A percentile compares a stretch with the other conserved stretches of the same genome.
These are phyloP conservation scores for Arctium lappa DNA, from an alignment of 129 eudicot species.

Conservation along the genomic window DNA sequence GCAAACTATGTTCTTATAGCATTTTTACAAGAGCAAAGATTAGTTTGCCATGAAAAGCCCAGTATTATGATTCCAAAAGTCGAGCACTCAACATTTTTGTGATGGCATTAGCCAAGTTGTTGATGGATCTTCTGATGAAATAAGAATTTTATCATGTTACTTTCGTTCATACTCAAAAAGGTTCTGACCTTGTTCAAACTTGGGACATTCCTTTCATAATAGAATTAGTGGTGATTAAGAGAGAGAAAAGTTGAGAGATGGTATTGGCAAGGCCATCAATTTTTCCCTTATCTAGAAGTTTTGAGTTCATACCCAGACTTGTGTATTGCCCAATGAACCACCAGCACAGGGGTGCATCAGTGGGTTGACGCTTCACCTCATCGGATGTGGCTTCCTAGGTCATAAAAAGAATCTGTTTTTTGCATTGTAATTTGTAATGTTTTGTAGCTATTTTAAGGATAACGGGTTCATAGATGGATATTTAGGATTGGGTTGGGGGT, in stretches of 20 bases:
- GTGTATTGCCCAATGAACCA: not conserved
- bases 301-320: not conserved
- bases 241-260: not conserved
- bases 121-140: not conserved
- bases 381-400: not conserved
- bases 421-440: not conserved
- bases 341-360: not conserved
- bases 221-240: not conserved
- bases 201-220: not conserved
- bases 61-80: not conserved
- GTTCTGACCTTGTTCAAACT: not conserved
- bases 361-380: not conserved
- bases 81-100: not conserved
- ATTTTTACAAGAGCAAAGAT: not conserved
- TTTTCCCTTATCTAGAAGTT: not conserved
- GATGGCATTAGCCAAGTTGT: not conserved
- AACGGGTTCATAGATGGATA: not conserved
- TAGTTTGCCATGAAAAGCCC: not conserved
- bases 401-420: not conserved
- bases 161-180: not conserved
- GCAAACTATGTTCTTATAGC: not conserved
- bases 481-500: not conserved
- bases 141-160: not conserved
- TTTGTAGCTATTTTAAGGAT: not conserved
- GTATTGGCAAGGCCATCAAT: not conserved